Percentiles rank a stretch among this genome's conserved stretches.
Evolutionary conservation across 176 grass and related monocot species (phyloP).

Genomic region (Juncus inflexus): DNA sequence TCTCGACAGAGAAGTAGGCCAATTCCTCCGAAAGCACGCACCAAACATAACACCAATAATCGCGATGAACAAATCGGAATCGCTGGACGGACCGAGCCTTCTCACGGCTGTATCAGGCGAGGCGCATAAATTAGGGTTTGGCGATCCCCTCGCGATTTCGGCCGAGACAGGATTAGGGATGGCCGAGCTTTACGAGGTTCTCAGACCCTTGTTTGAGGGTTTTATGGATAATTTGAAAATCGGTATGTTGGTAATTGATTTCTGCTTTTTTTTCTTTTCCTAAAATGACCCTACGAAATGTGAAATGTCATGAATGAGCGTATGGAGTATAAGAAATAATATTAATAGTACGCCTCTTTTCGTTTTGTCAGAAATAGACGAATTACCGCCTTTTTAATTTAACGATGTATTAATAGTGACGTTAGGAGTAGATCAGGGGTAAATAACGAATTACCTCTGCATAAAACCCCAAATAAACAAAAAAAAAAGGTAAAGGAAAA

Average conservation of each 20-base stretch:
- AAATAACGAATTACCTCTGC: no score
- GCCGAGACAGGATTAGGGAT: conserved; percentile 92
- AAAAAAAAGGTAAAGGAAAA: no score
- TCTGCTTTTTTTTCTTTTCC: conserved; percentile 1
- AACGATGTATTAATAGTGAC: no score
- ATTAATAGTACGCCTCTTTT: no score
- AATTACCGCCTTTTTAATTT: no score
- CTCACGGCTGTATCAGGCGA: conserved; percentile 71
- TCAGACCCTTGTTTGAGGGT: conserved; percentile 75
- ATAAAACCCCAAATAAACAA: no score
- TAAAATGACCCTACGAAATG: no score
- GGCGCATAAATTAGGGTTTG: conserved; percentile 88
- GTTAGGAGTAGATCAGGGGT: no score
- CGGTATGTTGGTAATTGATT: conserved; percentile 39
- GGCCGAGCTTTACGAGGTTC: conserved; percentile 89
- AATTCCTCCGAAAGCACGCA: conserved; percentile 81
- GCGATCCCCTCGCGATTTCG: conserved; percentile 97
- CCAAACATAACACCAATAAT: conserved; percentile 67
- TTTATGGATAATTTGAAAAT: conserved; percentile 62
- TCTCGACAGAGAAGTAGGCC: conserved; percentile 79
- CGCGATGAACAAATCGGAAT: conserved; percentile 90
- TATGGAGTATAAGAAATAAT: no score
- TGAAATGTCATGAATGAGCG: no score
- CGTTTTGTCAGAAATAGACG: no score
- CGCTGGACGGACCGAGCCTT: conserved; percentile 76